Evolutionary conservation across 2,329 filamentous ascomycete genomes (phyloP).

Genomic region (Monosporascus ibericus): DNA sequence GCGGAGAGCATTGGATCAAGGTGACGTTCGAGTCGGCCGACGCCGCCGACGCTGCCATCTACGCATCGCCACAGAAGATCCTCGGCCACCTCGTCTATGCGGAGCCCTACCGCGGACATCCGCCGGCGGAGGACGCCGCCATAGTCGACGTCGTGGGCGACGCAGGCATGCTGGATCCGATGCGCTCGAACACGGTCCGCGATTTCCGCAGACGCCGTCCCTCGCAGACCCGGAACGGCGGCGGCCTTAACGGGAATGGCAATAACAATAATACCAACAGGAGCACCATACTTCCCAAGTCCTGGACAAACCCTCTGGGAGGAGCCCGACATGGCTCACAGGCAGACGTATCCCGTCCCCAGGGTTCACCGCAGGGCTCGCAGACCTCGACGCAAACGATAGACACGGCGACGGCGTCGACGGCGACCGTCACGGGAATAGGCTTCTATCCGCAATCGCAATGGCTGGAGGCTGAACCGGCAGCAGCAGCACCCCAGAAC

Average conservation of each 20-base stretch:
- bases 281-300: constrained; percentile 21
- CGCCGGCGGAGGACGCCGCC: constrained; percentile 58
- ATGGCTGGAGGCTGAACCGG: neutral
- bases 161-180: constrained; percentile 27
- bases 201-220: constrained; percentile 12
- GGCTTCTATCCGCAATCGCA: constrained; percentile 3
- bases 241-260: neutral
- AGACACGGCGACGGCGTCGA: constrained; percentile 45
- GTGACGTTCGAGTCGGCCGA: constrained; percentile 71
- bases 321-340: constrained; percentile 4
- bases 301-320: constrained; percentile 17
- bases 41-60: constrained; percentile 63
- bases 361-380: constrained; percentile 36
- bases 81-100: constrained; percentile 66
- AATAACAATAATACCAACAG: constrained; percentile 9
- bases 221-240: constrained; percentile 12
- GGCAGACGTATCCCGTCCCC: constrained; percentile 26
- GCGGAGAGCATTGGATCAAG: constrained; percentile 89
- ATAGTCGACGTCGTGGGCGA: constrained; percentile 47
- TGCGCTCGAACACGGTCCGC: constrained; percentile 7
- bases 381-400: constrained; percentile 50
- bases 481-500: constrained; percentile 5
- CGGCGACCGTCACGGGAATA: constrained; percentile 38
- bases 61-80: constrained; percentile 65
- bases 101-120: constrained; percentile 60